A percentile compares a stretch with the other conserved stretches of the same genome.
phyloP scores from a whole-genome alignment of 225 moss, liverwort and hornwort species.

The Climacium dendroides region DNA sequence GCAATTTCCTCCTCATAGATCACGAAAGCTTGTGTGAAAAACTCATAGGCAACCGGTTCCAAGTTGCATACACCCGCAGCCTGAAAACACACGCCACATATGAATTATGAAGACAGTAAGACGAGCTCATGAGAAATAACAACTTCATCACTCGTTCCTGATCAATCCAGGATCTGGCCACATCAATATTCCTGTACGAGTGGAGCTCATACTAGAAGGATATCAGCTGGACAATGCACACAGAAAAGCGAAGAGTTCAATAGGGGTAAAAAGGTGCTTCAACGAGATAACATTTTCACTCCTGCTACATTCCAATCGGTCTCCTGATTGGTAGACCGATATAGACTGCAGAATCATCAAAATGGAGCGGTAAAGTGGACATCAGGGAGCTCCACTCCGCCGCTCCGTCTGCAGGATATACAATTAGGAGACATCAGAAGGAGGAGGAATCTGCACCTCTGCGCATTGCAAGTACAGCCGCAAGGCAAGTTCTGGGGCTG shows the following conservation, averaged over 20 bases:
- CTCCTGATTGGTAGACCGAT: neutral
- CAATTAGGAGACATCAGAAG: neutral
- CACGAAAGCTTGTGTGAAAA: constrained; percentile 97
- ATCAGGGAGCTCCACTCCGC: neutral
- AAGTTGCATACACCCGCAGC: constrained; percentile 79
- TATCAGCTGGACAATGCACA: neutral
- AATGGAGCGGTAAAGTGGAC: neutral
- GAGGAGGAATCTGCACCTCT: constrained; percentile 41
- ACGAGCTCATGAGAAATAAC: neutral
- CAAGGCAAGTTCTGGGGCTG: constrained; percentile 80
- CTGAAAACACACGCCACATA: constrained; percentile 15
- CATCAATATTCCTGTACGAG: neutral
- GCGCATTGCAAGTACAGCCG: constrained; percentile 88
- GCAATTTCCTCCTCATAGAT: constrained; percentile 97
- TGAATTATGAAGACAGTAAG: neutral
- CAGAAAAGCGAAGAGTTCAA: neutral
- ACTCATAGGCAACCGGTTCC: constrained; percentile 98
- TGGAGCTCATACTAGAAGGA: neutral
- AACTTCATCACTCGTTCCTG: neutral
- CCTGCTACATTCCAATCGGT: neutral
- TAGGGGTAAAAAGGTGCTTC: neutral
- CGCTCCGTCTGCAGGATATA: neutral
- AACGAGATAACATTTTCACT: neutral
- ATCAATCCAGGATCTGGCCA: neutral
- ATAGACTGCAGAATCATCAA: neutral